A percentile compares a stretch with the other conserved stretches of the same genome.
These are phyloP conservation scores for Ilyonectria destructans DNA, from an alignment of 2,329 filamentous ascomycete genomes.

Conservation along the genomic window DNA sequence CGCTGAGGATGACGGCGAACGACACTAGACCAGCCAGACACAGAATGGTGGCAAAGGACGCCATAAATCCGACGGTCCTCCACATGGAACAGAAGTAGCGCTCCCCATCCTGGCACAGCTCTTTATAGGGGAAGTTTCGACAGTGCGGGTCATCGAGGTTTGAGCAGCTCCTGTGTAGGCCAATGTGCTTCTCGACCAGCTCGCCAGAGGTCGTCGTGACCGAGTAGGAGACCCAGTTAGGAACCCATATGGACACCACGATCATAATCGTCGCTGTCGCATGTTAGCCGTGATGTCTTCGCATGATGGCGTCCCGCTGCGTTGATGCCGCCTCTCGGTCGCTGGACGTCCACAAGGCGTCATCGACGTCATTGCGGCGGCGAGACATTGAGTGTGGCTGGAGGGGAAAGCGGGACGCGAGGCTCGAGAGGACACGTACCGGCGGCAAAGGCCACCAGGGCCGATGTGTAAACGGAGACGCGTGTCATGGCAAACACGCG, in stretches of 20 bases:
- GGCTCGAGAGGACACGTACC: constrained; percentile 54
- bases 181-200: constrained; percentile 74
- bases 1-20: constrained; percentile 83
- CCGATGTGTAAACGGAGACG: constrained; percentile 60
- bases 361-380: constrained; percentile 47
- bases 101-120: constrained; percentile 61
- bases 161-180: constrained; percentile 87
- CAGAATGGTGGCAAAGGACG: constrained; percentile 87
- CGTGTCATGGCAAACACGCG: constrained; percentile 58
- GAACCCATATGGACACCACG: constrained; percentile 77
- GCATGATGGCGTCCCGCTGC: background rate
- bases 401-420: constrained; percentile 23
- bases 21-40: constrained; percentile 86
- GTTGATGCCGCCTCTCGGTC: background rate
- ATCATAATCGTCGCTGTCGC: constrained; percentile 79
- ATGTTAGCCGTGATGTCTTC: constrained; percentile 51
- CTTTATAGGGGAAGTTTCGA: constrained; percentile 56
- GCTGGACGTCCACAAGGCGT: constrained; percentile 6
- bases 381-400: constrained; percentile 25
- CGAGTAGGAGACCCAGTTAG: constrained; percentile 80
- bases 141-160: constrained; percentile 76
- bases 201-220: constrained; percentile 66
- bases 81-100: constrained; percentile 93
- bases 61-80: constrained; percentile 89
- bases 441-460: constrained; percentile 60